Base-by-base conservation (phyloP, 1,284 basidiomycete species). In the Tremellales sp. region DNA sequence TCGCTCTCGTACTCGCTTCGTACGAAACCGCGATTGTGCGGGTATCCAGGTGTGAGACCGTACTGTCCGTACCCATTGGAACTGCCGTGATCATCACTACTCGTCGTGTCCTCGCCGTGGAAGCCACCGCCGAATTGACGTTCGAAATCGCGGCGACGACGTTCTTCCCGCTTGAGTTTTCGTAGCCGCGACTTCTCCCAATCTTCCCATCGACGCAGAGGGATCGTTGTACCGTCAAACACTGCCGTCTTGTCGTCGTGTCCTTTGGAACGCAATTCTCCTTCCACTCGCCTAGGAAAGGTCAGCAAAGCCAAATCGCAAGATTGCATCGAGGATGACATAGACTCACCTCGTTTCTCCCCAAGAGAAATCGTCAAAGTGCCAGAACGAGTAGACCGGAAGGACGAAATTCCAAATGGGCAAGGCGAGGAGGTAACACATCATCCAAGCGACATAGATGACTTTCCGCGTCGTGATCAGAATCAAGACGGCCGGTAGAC, bases 151-250 rank as follows among this genome's bases (percentile, higher is more conserved):
- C 79, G 78, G 60, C 86, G 77, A 43, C 92, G 80, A 61, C 86
- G 83, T 66, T 96, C 92, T 65, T 97, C 93, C 3, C 96, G 84
- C 58, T 83, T 84, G 39, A 92, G 63, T 75, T 97, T 97, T 53
- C 93, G 86, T 46, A 97, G 78, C 29, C 94, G 82, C n/a, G 89
- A 94, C 35, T 92, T 84, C 72, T 99, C 96, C 96, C 96, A 99
- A 65, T 98, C 96, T 74, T 98, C 93, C 96, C 96, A 99, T 49
- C 93, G 81, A 33, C 96, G 84, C 65, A 97, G 76, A 0, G 96
- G 92, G 23, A 98, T 83, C 0, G 80, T 81, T 37, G 79, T 75
- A 1, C 81, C 83, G 41, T 81, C 78, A 39, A 79, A 76, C 4
- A 72, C 62, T 4, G 76, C 77, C n/a, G 76, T 79, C 43, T 79